Percentiles rank a stretch among this genome's conserved stretches.
phyloP scores from a whole-genome alignment of 768 basidiomycete genomes.

The Gloeopeniophorella convolvens region DNA sequence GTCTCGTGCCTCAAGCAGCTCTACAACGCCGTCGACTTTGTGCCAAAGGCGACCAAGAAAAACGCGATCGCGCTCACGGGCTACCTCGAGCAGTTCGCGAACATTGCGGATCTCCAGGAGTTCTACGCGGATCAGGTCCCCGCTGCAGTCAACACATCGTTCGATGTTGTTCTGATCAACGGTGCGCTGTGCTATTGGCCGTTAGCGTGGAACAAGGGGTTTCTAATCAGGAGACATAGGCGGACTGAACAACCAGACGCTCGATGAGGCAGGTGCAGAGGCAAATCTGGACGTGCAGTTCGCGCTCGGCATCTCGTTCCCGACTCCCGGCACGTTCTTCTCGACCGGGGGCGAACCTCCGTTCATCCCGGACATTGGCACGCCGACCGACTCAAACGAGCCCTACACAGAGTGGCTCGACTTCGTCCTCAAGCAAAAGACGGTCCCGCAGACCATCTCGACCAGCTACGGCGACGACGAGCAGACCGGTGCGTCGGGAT shows the following conservation, averaged over 20 bases:
- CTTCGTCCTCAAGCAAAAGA: conserved; percentile 40
- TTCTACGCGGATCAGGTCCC: conserved; percentile 30
- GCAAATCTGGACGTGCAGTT: conserved; percentile 66
- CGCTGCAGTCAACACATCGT: conserved; percentile 35
- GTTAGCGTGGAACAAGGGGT: neutral
- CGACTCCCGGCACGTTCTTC: conserved; percentile 52
- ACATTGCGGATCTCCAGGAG: conserved; percentile 26
- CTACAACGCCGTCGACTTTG: conserved; percentile 30
- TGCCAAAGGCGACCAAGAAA: conserved; percentile 20
- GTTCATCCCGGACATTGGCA: conserved; percentile 41
- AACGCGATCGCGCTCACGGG: conserved; percentile 32
- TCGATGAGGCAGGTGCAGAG: conserved; percentile 49
- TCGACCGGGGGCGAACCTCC: conserved; percentile 59
- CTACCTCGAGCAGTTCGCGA: conserved; percentile 32
- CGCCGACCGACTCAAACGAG: conserved; percentile 40
- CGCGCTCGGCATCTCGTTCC: conserved; percentile 57
- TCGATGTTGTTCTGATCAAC: conserved; percentile 47
- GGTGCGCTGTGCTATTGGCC: conserved; percentile 31
- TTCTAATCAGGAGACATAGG: conserved; percentile 25
- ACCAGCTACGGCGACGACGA: conserved; percentile 72
- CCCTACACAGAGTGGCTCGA: conserved; percentile 58
- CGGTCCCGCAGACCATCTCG: conserved; percentile 54
- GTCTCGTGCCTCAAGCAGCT: conserved; percentile 30
- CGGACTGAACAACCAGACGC: conserved; percentile 52
- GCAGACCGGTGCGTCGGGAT: conserved; percentile 43